A percentile compares a stretch with the other conserved stretches of the same genome.
Evolutionary conservation across 2,329 filamentous ascomycete genomes (phyloP).

Genomic region (Fusarium guadeloupense): DNA sequence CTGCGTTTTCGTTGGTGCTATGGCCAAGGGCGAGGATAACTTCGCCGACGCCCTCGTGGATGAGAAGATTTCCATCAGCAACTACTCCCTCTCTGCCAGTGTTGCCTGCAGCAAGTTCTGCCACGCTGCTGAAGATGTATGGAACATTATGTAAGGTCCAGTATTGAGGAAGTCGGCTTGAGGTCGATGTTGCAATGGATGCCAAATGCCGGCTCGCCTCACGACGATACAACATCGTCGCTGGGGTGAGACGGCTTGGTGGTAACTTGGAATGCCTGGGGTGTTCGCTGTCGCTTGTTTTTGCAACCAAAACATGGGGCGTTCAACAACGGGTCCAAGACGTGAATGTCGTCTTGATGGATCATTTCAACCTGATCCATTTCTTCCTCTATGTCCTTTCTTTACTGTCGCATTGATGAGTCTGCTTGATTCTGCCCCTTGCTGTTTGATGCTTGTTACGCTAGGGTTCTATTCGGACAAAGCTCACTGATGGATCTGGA

Average conservation of each 20-base stretch:
- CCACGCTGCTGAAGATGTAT: slow-evolving; percentile 95
- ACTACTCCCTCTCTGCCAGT: slow-evolving; percentile 95
- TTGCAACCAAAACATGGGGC: slow-evolving; percentile 85
- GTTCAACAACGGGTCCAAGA: slow-evolving; percentile 81
- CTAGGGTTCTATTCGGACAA: background rate
- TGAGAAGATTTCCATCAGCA: slow-evolving; percentile 98
- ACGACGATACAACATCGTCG: slow-evolving; percentile 80
- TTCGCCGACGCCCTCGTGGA: slow-evolving; percentile 96
- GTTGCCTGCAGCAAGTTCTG: slow-evolving; percentile 99
- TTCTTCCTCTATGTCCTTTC: slow-evolving; percentile 33
- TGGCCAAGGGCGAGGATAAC: slow-evolving; percentile 96
- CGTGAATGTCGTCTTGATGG: slow-evolving; percentile 64
- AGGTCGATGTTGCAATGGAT: slow-evolving; percentile 34
- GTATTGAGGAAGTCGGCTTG: slow-evolving; percentile 14
- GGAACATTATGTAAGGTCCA: slow-evolving; percentile 81
- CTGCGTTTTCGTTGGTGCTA: slow-evolving; percentile 96
- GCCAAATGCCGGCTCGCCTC: slow-evolving; percentile 48
- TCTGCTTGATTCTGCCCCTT: slow-evolving; percentile 17
- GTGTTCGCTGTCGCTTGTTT: slow-evolving; percentile 81
- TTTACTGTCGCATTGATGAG: slow-evolving; percentile 25
- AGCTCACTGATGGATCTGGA: background rate
- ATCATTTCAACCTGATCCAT: slow-evolving; percentile 73
- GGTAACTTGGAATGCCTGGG: slow-evolving; percentile 70
- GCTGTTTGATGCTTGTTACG: slow-evolving; percentile 10
- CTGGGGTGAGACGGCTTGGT: slow-evolving; percentile 52